Percentiles rank a stretch among this genome's conserved stretches.
These are phyloP conservation scores for Eucalyptus sp. DNA, from an alignment of 345 rosid species.

Conservation along the genomic window DNA sequence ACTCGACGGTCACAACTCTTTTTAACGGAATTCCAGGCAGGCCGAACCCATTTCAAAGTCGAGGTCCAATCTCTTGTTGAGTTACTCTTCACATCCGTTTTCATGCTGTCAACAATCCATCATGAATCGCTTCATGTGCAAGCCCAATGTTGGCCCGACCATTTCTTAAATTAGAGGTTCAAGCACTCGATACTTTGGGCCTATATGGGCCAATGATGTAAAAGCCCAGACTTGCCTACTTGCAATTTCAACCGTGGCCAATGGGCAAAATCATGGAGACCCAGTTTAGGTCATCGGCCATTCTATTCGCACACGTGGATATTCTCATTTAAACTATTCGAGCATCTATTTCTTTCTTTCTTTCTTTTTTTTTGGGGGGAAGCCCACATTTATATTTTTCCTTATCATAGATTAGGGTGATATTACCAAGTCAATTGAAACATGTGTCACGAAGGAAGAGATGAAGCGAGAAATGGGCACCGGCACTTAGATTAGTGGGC, in stretches of 20 bases:
- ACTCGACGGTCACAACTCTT: not conserved
- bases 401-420: not conserved
- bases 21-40: rapidly evolving
- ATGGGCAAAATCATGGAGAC: not conserved
- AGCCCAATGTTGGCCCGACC: not conserved
- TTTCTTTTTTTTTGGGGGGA: not conserved
- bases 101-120: not conserved
- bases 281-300: not conserved
- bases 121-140: not conserved
- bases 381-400: not conserved
- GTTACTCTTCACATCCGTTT: not conserved
- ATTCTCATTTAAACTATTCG: not conserved
- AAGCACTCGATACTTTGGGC: not conserved
- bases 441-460: not conserved
- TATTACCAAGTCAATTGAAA: not conserved
- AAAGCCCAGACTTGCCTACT: not conserved
- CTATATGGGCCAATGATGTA: not conserved
- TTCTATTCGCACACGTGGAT: not conserved
- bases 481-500: not conserved
- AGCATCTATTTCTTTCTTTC: not conserved
- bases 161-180: not conserved
- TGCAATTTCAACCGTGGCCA: not conserved
- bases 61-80: not conserved
- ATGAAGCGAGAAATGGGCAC: not conserved
- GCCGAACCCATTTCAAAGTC: not conserved